Base-by-base conservation (phyloP, 495 filamentous ascomycete genomes). In the Umbilicaria muhlenbergii region DNA sequence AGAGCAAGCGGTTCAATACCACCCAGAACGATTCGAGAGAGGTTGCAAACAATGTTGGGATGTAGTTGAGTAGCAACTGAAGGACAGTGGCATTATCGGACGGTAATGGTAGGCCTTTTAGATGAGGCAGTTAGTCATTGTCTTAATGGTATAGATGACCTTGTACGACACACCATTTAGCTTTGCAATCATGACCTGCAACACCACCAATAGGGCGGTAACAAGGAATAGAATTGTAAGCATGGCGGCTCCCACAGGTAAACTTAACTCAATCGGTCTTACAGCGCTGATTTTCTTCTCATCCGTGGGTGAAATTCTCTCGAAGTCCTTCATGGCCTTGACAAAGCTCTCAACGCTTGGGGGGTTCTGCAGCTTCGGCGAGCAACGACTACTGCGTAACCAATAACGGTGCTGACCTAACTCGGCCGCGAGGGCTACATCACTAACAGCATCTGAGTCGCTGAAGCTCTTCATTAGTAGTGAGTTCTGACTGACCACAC, bases 1-100 rank as follows among this genome's bases (percentile, higher is more conserved):
- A 69, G 3, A 67, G 40, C 1, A 62, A 39, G 0, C 68, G 58
- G 35, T 64, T 65, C 0, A 75, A 34, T 0, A 72, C 42, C 2
- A 68, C 51, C 58, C 67, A 67, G 5, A 64, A 54, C 0, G 71
- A 63, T 38, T 75, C 71, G 0, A 67, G 48, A 0, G 64, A 38
- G 0, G 69, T 70, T 0, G 63, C 62, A 24, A 69, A 49, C 5
- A 51, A 45, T 0, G 65, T 70, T 2, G 70, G 68, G 1, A 67
- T 37, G 38, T 66, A 69, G 31, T 64, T 67, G n/a, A 63, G 54
- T 1, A 68, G 19, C 5, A 73, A 14, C 16, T 66, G 62, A 4
- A 55, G 34, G 1, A 67, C 44, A 14, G 66, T 36, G 11, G 52
- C 38, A 34, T 57, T 64, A 0, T 43, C 32, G 5, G 63, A 62